phyloP scores from a whole-genome alignment of 73 alveolate species.

The Uronychia setigera region DNA sequence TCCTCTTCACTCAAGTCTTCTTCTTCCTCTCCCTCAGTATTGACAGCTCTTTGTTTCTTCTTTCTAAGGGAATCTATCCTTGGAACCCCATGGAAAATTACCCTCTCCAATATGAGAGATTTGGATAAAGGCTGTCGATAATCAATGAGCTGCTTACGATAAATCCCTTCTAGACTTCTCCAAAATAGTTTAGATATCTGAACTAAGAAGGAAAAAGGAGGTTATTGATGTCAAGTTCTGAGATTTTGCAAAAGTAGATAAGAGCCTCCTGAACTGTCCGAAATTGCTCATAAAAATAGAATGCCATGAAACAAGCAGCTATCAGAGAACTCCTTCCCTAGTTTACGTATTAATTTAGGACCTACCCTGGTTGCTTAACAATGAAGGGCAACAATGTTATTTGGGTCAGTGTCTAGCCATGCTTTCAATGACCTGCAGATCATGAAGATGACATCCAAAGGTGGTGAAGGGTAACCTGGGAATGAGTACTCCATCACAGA shows the following conservation, averaged over 20 bases:
- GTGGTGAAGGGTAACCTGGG: conserved; percentile 60
- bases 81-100: conserved; percentile 42
- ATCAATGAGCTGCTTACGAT: conserved; percentile 1
- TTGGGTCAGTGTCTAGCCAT: conserved; percentile 41
- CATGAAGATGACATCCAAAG: conserved; percentile 40
- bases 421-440: conserved; percentile 35
- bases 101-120: conserved; percentile 22
- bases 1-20: conserved; percentile 5
- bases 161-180: conserved; percentile 28
- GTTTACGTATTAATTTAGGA: neutral
- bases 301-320: conserved; percentile 45
- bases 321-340: conserved; percentile 41
- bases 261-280: conserved; percentile 15
- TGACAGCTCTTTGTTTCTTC: neutral
- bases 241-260: conserved; percentile 8
- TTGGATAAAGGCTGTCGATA: conserved; percentile 34
- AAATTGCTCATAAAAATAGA: conserved; percentile 14
- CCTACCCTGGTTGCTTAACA: conserved; percentile 47
- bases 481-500: conserved; percentile 53
- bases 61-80: conserved; percentile 3
- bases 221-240: neutral
- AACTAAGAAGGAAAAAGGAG: conserved; percentile 26
- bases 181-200: conserved; percentile 33
- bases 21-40: conserved; percentile 15
- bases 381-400: conserved; percentile 29